Evolutionary conservation across 192 early-diverging fungal genomes (phyloP), one percentile per base, ranked within the genome.

Genomic region (Dissophora ornata): DNA sequence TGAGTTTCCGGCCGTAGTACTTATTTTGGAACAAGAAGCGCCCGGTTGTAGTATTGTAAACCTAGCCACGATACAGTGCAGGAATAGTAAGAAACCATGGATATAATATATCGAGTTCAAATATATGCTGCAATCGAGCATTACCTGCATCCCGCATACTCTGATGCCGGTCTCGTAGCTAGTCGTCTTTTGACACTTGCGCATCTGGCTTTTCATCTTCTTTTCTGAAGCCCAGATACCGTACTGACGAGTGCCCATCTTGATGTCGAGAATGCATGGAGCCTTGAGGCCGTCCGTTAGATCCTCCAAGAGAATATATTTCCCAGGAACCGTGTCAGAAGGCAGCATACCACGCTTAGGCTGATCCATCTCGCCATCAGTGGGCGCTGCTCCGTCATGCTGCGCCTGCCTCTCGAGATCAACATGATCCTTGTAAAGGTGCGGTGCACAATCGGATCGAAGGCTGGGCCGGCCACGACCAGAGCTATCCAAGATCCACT

Each of bases 221-320:
- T 90, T 88, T 15, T 85, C 81, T 0, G 90, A 85, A 2, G 92
- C 96, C 83, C 94, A 86, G 51, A 99, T 89, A 5, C 98, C 96
- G 68, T 97, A 91, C 80, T 99, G 98, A 7, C 98, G 85, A 15
- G 95, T 97, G 30, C 98, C 98, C 96, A 99, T 99, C 66, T 99
- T 99, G 53, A 99, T 86, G 77, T 99, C 96, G 41, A 99, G 85
- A 18, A 99, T 96, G 66, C 96, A 98, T 0, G 98, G 98, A 32
- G 88, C 89, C 74, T 89, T 84, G 79, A 98, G 81, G 10, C 92
- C 90, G 19, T 93, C 90, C 0, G 97, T 99, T 54, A 99, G 82
- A 80, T 99, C 97, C 62, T 97, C 92, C 80, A 99, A 79, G 9
- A 99, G 79, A 49, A 99, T 89, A 71, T 98, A 99, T 83, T 97